Evolutionary conservation across 2,329 filamentous ascomycete genomes (phyloP).

Genomic region (Orbilia brochopaga): DNA sequence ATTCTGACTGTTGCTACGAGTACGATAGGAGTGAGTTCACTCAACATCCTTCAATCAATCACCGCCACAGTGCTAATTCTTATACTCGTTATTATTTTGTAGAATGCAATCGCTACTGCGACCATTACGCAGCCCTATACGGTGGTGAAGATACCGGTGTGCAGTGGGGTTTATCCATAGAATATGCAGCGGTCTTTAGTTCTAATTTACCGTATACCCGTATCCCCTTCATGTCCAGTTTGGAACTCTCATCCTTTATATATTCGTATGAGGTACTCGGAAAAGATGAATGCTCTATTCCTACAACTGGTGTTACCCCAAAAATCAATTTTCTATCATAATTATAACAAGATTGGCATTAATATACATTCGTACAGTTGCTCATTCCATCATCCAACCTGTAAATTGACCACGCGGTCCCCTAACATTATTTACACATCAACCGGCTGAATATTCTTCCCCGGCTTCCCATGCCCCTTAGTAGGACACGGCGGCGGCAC

Average conservation of each 20-base stretch:
- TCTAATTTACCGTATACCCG: too few relatives aligned
- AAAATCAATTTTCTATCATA: too few relatives aligned
- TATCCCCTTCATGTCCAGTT: too few relatives aligned
- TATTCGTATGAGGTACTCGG: too few relatives aligned
- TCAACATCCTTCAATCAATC: not conserved
- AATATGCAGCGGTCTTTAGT: too few relatives aligned
- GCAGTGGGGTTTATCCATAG: conserved; percentile 8
- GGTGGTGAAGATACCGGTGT: not conserved
- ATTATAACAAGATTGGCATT: too few relatives aligned
- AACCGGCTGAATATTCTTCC: not conserved
- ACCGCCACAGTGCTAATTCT: not conserved
- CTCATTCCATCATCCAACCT: too few relatives aligned
- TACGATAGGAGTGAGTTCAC: conserved; percentile 5
- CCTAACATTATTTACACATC: not conserved
- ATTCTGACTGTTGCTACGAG: not conserved
- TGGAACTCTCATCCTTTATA: too few relatives aligned
- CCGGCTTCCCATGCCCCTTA: not conserved
- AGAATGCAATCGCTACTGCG: not conserved
- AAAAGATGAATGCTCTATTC: too few relatives aligned
- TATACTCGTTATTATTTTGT: too few relatives aligned
- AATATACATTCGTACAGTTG: too few relatives aligned
- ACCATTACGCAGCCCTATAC: not conserved
- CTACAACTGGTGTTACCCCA: too few relatives aligned
- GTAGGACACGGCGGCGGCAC: conserved; percentile 23
- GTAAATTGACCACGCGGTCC: not conserved